Conservation (phyloP, 2,329 filamentous ascomycete genomes). For the Ophiocordyceps robertsii region DNA sequence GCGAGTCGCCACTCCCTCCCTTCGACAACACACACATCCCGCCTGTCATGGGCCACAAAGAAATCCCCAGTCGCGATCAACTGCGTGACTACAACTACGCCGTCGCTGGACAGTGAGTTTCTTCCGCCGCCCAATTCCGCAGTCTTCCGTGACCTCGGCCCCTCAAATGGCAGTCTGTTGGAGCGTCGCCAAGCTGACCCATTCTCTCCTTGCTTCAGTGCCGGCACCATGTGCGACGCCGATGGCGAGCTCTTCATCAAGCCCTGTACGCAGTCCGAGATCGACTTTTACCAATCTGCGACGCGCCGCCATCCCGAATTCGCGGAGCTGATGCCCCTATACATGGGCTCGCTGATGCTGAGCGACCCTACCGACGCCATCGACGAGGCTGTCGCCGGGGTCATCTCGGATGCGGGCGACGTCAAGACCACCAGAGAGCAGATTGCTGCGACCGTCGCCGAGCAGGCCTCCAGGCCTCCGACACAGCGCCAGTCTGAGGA, state of each 20-base stretch:
- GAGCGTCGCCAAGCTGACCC: neutral
- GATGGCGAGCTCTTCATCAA: conserved; percentile 86
- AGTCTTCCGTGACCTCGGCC: neutral
- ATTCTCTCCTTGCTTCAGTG: conserved; percentile 36
- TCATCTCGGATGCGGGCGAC: conserved; percentile 24
- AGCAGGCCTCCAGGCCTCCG: conserved; percentile 14
- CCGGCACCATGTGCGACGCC: conserved; percentile 75
- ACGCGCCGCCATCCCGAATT: conserved; percentile 55
- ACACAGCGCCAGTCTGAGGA: conserved; percentile 4
- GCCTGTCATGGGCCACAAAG: conserved; percentile 12
- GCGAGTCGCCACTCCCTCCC: neutral
- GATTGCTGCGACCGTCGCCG: conserved; percentile 17
- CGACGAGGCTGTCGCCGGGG: conserved; percentile 31
- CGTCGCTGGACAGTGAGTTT: conserved; percentile 71
- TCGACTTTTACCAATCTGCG: conserved; percentile 78
- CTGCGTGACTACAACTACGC: conserved; percentile 60
- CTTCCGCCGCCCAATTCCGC: neutral
- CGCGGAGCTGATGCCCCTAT: conserved; percentile 69
- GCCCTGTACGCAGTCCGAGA: conserved; percentile 74
- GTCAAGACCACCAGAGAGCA: conserved; percentile 18
- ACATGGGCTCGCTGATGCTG: conserved; percentile 68
- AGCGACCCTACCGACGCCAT: conserved; percentile 37
- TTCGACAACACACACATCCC: neutral
- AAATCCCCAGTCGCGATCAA: conserved; percentile 43
- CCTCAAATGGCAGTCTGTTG: too few species aligned